Percentiles rank a stretch among this genome's conserved stretches.
Conservation (phyloP, 2,329 filamentous ascomycete genomes). For the Orbilia oligospora region DNA sequence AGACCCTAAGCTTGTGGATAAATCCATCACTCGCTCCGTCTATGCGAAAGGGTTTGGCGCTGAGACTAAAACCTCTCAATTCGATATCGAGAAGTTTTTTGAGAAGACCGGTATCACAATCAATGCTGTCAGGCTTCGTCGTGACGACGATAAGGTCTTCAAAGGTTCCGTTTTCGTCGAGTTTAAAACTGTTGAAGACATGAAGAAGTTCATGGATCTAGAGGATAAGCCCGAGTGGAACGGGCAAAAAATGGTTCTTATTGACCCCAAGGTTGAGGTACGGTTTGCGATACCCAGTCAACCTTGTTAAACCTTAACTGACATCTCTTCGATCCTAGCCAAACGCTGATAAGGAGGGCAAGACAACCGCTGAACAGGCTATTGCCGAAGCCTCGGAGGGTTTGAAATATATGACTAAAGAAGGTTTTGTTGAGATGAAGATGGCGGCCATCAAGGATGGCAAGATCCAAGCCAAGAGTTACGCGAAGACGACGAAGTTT, state of each 20-base stretch:
- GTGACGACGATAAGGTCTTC: constrained; percentile 80
- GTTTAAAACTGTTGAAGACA: constrained; percentile 83
- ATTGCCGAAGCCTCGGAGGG: constrained; percentile 42
- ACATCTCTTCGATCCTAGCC: neutral
- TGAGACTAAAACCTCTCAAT: constrained; percentile 86
- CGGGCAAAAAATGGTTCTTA: constrained; percentile 75
- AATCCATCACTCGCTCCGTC: constrained; percentile 80
- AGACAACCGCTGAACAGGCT: constrained; percentile 51
- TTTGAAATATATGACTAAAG: constrained; percentile 79
- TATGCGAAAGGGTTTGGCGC: constrained; percentile 96
- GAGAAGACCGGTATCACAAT: constrained; percentile 79
- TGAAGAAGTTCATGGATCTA: constrained; percentile 82
- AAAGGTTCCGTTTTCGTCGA: constrained; percentile 98
- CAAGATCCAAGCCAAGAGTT: constrained; percentile 74
- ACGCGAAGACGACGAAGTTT: constrained; percentile 53
- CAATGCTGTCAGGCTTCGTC: constrained; percentile 88
- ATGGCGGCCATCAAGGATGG: constrained; percentile 79
- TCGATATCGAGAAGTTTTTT: constrained; percentile 95
- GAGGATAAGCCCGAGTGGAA: constrained; percentile 89
- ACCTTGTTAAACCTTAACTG: neutral
- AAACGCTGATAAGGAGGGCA: constrained; percentile 35
- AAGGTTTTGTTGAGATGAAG: constrained; percentile 86
- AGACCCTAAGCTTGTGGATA: constrained; percentile 71
- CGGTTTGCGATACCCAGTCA: neutral
- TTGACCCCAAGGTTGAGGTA: constrained; percentile 69